Evolutionary conservation across 495 filamentous ascomycete genomes (phyloP), one percentile per base, ranked within the genome.

Genomic region (Annulohypoxylon nitens): DNA sequence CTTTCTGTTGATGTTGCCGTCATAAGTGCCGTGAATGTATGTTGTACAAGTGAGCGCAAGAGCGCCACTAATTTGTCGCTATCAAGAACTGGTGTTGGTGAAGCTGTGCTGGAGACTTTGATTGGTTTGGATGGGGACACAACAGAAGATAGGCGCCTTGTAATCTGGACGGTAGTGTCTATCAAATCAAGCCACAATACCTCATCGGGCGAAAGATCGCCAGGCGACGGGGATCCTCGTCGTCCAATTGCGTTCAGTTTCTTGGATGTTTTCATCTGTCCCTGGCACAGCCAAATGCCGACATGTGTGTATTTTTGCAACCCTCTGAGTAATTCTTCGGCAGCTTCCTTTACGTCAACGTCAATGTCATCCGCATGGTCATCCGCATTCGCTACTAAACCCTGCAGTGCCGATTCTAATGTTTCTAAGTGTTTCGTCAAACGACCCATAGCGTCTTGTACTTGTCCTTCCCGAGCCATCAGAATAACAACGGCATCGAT

Each of bases 231-330:
- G 0, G 83, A 76, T 75, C 81, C 80, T 74, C 88, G 86, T 37
- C 81, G 76, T 61, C 82, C 80, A 12, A 78, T 57, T 2, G 61
- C 76, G 59, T 70, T 76, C n/a, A 73, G 64, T 14, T 73, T 74
- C 70, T 86, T 84, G 14, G 84, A 79, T 1, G 87, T 88, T 74
- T 91, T 93, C 59, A 88, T 95, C 81, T 98, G 94, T 37, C 93
- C 91, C 81, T 96, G 94, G 75, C 96, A 98, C 23, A 99, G 86
- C 96, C 96, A 99, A 20, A 95, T 93, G 33, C 96, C 96, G 20
- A 99, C 93, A 58, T 93, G 89, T 0, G 90, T 87, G 79, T 97
- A 98, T 77, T 95, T 98, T 63, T 95, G 88, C 48, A 99, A 79
- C 4, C 91, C 91, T 41, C 90, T 88, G 16, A 97, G 83, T 2